These are phyloP conservation scores for Amanita phalloides DNA, from an alignment of 768 basidiomycete species.

Conservation along the genomic window DNA sequence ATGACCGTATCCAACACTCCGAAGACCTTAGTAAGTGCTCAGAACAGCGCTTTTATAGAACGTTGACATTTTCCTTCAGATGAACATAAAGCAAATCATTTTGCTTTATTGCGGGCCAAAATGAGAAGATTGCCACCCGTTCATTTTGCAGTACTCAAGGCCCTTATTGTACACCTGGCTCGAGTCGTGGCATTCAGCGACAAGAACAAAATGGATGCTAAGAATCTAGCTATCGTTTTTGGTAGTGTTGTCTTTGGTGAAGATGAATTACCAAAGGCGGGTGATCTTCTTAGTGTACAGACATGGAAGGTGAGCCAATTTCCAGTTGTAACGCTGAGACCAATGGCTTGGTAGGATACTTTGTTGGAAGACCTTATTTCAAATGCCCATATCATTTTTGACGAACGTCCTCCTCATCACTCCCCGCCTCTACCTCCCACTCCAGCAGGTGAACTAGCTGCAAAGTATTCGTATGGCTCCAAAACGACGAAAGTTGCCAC, in stretches of 20 bases:
- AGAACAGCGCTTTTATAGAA: background rate
- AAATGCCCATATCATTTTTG: conserved; percentile 57
- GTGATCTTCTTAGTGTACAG: conserved; percentile 69
- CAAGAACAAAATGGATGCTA: conserved; percentile 90
- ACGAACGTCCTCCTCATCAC: conserved; percentile 32
- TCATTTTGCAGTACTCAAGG: conserved; percentile 77
- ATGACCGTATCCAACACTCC: conserved; percentile 74
- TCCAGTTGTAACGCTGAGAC: background rate
- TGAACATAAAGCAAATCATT: conserved; percentile 60
- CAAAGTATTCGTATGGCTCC: conserved; percentile 55
- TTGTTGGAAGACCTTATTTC: conserved; percentile 83
- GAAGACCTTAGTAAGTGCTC: conserved; percentile 54
- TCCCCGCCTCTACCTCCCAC: conserved; percentile 71
- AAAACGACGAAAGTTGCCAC: conserved; percentile 55
- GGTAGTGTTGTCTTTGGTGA: conserved; percentile 85
- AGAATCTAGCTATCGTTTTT: conserved; percentile 88
- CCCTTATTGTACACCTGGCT: conserved; percentile 73
- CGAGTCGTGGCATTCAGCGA: conserved; percentile 55
- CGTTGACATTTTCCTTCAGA: conserved; percentile 26
- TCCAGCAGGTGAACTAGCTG: conserved; percentile 51
- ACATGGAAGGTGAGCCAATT: conserved; percentile 47
- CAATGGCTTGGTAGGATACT: conserved; percentile 21
- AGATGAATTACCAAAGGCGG: conserved; percentile 75
- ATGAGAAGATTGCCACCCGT: conserved; percentile 75
- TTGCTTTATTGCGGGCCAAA: conserved; percentile 75